phyloP scores from a whole-genome alignment of 2,329 filamentous ascomycete genomes.

The Ramichloridium luteum region DNA sequence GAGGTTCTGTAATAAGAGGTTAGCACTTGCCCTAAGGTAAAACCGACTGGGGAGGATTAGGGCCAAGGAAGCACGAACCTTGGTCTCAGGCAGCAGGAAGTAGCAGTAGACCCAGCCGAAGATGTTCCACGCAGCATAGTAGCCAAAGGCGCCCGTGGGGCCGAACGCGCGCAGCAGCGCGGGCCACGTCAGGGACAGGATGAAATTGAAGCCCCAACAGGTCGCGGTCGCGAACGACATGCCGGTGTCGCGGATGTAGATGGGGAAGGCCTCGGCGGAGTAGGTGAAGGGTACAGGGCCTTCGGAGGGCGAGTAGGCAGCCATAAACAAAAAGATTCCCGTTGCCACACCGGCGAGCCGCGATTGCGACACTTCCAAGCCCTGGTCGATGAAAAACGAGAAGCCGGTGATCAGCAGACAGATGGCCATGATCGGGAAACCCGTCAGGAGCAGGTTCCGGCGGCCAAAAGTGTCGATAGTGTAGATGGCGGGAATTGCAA shows the following conservation, averaged over 20 bases:
- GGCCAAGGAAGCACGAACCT: slow-evolving; percentile 30
- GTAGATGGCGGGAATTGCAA: slow-evolving; percentile 19
- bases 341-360: slow-evolving; percentile 28
- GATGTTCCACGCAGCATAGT: slow-evolving; percentile 40
- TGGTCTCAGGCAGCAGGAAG: slow-evolving; percentile 33
- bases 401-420: slow-evolving; percentile 38
- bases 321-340: slow-evolving; percentile 24
- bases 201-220: slow-evolving; percentile 33
- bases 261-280: slow-evolving; percentile 32
- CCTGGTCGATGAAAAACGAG: slow-evolving; percentile 25
- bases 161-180: slow-evolving; percentile 37
- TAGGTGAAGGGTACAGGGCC: slow-evolving; percentile 36
- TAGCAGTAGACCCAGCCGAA: slow-evolving; percentile 17
- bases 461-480: slow-evolving; percentile 35
- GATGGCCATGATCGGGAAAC: slow-evolving; percentile 34
- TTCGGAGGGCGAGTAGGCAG: slow-evolving; percentile 27
- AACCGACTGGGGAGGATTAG: no score
- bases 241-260: slow-evolving; percentile 30
- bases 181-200: slow-evolving; percentile 33
- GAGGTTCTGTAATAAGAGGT: slow-evolving; percentile 37
- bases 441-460: slow-evolving; percentile 32
- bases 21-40: slow-evolving; percentile 17
- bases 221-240: slow-evolving; percentile 39
- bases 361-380: slow-evolving; percentile 9
- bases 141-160: slow-evolving; percentile 41